These are phyloP conservation scores for Tolypocladium tundrense DNA, from an alignment of 2,329 filamentous ascomycete species.

Conservation along the genomic window DNA sequence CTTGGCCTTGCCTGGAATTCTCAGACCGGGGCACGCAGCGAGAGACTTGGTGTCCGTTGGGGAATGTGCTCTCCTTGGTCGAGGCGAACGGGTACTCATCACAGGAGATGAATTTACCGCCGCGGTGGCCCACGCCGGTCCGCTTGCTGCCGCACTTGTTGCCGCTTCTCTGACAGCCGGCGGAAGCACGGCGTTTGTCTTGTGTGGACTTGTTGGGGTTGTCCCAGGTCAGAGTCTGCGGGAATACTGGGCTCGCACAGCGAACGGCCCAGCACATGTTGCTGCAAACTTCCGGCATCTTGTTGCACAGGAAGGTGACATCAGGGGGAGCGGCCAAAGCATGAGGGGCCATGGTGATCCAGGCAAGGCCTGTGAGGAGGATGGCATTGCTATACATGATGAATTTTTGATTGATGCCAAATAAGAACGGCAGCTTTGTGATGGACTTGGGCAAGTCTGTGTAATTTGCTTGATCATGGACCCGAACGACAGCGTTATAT, in stretches of 20 bases:
- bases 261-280: constrained; percentile 15
- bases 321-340: constrained; percentile 7
- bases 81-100: constrained; percentile 10
- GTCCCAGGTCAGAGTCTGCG: constrained; percentile 7
- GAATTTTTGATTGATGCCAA: not conserved
- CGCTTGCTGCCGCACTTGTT: constrained; percentile 7
- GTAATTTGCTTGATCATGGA: no score
- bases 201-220: not conserved
- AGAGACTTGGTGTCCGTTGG: constrained; percentile 8
- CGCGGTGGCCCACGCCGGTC: constrained; percentile 7
- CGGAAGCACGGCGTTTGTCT: constrained; percentile 1
- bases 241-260: constrained; percentile 9
- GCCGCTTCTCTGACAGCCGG: constrained; percentile 5
- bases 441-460: no score
- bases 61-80: constrained; percentile 3
- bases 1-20: constrained; percentile 4
- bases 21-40: constrained; percentile 9
- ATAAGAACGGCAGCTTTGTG: no score
- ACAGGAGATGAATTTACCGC: constrained; percentile 5
- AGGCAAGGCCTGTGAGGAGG: not conserved
- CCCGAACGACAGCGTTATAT: not conserved
- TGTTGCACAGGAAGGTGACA: constrained; percentile 9
- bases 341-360: not conserved
- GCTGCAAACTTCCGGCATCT: constrained; percentile 10
- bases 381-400: constrained; percentile 1